Conservation (phyloP, 305 asterid species). For the Fraxinus sp. region DNA sequence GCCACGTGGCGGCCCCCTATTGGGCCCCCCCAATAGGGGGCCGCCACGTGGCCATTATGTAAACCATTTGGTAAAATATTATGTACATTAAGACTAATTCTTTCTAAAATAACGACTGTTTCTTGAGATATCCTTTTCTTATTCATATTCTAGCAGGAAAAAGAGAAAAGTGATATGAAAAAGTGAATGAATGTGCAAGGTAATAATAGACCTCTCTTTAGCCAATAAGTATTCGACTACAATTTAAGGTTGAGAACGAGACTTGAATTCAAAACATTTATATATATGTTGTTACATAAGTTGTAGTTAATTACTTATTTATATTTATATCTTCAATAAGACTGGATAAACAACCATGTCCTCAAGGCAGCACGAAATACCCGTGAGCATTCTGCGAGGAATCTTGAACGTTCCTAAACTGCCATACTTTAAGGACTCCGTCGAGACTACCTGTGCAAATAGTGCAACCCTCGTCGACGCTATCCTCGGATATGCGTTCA, state of each 20-base stretch:
- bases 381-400: slow-evolving; percentile 43
- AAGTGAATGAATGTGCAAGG: not conserved
- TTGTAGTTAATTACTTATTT: not conserved
- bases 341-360: not conserved
- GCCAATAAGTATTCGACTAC: not conserved
- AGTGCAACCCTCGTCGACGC: slow-evolving; percentile 56
- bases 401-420: slow-evolving; percentile 38
- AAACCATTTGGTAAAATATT: too few relatives aligned
- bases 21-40: too few relatives aligned
- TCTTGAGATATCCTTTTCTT: not conserved
- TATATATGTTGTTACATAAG: not conserved
- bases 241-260: not conserved
- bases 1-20: too few relatives aligned
- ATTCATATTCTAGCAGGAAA: not conserved
- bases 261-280: not conserved
- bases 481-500: slow-evolving; percentile 41
- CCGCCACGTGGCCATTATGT: too few relatives aligned
- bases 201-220: not conserved
- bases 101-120: not conserved
- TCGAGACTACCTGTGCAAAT: slow-evolving; percentile 83
- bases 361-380: slow-evolving; percentile 59
- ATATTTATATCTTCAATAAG: not conserved
- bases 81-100: too few relatives aligned
- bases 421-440: slow-evolving; percentile 82
- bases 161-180: not conserved